Conservation (phyloP, 2,329 filamentous ascomycete genomes). For the Trematosphaeria pertusa region DNA sequence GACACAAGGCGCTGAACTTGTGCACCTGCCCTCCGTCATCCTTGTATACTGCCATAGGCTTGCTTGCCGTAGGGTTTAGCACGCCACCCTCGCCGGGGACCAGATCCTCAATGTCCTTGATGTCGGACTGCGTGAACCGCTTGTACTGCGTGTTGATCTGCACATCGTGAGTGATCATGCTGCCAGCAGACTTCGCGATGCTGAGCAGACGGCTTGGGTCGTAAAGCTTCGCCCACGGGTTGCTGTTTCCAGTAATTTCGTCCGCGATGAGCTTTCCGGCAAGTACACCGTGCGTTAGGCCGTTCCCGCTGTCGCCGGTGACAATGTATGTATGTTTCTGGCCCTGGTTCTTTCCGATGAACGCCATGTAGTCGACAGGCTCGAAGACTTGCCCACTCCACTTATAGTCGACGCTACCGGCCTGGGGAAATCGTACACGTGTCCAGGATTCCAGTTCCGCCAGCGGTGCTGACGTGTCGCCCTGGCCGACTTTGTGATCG, state of each 20-base stretch:
- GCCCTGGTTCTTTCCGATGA: slow-evolving; percentile 63
- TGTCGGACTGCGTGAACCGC: slow-evolving; percentile 60
- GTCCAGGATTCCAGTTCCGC: slow-evolving; percentile 62
- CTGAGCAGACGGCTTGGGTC: slow-evolving; percentile 56
- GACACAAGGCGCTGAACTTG: slow-evolving; percentile 62
- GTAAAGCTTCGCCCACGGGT: slow-evolving; percentile 60
- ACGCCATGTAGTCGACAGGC: slow-evolving; percentile 62
- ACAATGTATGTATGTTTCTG: slow-evolving; percentile 60
- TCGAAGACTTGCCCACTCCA: slow-evolving; percentile 67
- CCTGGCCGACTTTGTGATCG: slow-evolving; percentile 66
- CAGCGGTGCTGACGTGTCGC: slow-evolving; percentile 55
- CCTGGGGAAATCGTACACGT: slow-evolving; percentile 60
- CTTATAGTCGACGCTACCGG: slow-evolving; percentile 59
- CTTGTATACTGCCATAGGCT: slow-evolving; percentile 63
- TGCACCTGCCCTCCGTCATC: slow-evolving; percentile 60
- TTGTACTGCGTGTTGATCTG: slow-evolving; percentile 66
- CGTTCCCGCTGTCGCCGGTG: slow-evolving; percentile 65
- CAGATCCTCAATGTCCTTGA: slow-evolving; percentile 64
- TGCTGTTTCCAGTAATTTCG: slow-evolving; percentile 58
- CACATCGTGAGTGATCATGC: slow-evolving; percentile 59
- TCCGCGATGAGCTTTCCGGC: slow-evolving; percentile 62
- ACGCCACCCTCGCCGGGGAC: slow-evolving; percentile 59
- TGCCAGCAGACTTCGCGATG: slow-evolving; percentile 54
- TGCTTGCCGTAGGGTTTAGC: slow-evolving; percentile 56
- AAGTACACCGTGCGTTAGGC: slow-evolving; percentile 63